Base-by-base conservation (phyloP, 106 monocot species). In the Platanthera zijinensis region DNA sequence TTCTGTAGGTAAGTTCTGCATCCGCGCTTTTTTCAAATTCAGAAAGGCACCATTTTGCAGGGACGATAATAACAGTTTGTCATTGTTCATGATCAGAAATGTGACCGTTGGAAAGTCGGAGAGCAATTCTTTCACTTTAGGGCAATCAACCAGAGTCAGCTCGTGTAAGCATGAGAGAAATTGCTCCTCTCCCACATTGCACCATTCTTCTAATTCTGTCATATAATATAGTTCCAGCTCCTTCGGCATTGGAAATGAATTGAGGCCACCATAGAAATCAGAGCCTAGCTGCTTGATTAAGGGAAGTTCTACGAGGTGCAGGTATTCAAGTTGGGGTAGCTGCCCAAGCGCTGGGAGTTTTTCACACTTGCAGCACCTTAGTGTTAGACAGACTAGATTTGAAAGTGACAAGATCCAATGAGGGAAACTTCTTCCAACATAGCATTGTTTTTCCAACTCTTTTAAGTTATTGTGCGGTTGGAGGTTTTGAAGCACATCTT, bases 401-500 rank as follows among this genome's bases (percentile, higher is more conserved):
- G 57, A 53, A 10, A 47, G 14, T 10, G 69, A 13, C 48, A 7
- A 51, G 14, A 87, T 78, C 87, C 87, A 84, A 3, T 8, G 3
- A 49, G 87, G 84, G 18, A 84, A 75, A 7, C 5, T 1, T 8
- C 2, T 39, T 4, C 87, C 87, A 3, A 17, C 48, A 50, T 87
- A 87, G 1, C 69, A 39, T 17, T 13, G 51, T 7, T 84, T 75
- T 12, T 22, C 19, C 10, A 87, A 71, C 7, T 39, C 19, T 17
- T 67, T 47, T 17, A 87, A 52, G 57, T 48, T 70, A 0, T 10
- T 17, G 50, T 64, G 69, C 3, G 84, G 87, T 63, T 66, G 52
- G 19, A 87, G 81, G 71, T 52, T 15, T 46, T 72, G 64, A 17
- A 84, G 73, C 5, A 84, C 74, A 48, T 76, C 52, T 30, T 73